Conservation (phyloP, 139 green algal genomes). For the Gonium pectorale region DNA sequence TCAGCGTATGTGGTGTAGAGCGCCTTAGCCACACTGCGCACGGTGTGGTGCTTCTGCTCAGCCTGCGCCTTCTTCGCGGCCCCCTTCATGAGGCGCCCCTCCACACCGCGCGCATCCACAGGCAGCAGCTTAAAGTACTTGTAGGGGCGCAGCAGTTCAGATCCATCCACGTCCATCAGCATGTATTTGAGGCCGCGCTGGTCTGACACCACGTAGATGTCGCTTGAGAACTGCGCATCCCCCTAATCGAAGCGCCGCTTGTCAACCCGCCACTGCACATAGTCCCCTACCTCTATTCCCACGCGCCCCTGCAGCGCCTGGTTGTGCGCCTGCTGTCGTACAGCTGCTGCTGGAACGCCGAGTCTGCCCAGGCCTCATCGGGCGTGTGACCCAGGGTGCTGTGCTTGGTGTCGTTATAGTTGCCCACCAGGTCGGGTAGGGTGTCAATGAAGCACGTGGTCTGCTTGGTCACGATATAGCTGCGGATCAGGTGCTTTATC, state of each 20-base stretch:
- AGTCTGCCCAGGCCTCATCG: not conserved
- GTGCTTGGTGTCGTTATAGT: not conserved
- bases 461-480: not conserved
- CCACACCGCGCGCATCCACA: not conserved
- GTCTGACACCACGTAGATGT: not conserved
- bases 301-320: not conserved
- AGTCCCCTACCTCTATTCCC: not conserved
- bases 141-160: not conserved
- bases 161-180: not conserved
- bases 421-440: not conserved
- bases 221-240: not conserved
- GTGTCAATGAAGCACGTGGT: not conserved
- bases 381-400: not conserved
- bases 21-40: not conserved
- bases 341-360: not conserved
- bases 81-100: not conserved
- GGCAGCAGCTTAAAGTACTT: not conserved
- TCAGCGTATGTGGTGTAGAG: not conserved
- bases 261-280: not conserved
- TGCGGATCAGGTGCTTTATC: not conserved
- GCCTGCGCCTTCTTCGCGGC: not conserved
- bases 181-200: not conserved
- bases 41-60: not conserved
- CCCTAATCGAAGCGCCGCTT: not conserved
- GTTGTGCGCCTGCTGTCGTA: not conserved